Percentiles rank a stretch among this genome's conserved stretches.
Conservation (phyloP, 331 rosid genomes). For the Rhamnella rubrinervis region DNA sequence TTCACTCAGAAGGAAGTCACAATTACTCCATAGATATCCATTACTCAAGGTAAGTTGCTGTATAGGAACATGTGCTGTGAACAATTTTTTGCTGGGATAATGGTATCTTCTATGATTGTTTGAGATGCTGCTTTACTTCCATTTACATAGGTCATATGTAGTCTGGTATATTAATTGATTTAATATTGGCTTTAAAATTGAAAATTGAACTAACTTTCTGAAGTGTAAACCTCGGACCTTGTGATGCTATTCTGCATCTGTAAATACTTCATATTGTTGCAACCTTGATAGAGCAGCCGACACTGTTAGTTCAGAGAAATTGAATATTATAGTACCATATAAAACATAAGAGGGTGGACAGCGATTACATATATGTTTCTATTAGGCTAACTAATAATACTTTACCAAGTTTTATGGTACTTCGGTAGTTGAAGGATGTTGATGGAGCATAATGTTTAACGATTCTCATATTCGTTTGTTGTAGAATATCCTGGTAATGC, state of each 20-base stretch:
- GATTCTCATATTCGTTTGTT: no score
- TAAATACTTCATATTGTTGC: background rate
- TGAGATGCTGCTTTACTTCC: no score
- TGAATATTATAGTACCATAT: no score
- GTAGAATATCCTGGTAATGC: no score
- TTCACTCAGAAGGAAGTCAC: constrained; percentile 85
- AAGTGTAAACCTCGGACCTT: background rate
- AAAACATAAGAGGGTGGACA: no score
- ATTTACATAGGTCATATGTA: background rate
- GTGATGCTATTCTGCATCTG: background rate
- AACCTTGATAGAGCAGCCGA: background rate
- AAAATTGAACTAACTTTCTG: background rate
- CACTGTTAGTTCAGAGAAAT: background rate
- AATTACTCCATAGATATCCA: constrained; percentile 78
- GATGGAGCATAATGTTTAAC: no score
- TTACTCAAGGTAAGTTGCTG: constrained; percentile 54
- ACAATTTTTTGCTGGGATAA: background rate
- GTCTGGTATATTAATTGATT: background rate
- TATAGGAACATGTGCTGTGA: background rate
- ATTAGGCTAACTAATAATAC: no score
- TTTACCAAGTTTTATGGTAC: no score
- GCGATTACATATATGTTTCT: no score
- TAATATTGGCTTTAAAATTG: constrained; percentile 7
- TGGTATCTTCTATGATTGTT: no score
- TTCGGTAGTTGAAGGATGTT: no score